A percentile compares a stretch with the other conserved stretches of the same genome.
Evolutionary conservation across 371 early-diverging fungal genomes (phyloP).

Genomic region (Mucor racemosus): DNA sequence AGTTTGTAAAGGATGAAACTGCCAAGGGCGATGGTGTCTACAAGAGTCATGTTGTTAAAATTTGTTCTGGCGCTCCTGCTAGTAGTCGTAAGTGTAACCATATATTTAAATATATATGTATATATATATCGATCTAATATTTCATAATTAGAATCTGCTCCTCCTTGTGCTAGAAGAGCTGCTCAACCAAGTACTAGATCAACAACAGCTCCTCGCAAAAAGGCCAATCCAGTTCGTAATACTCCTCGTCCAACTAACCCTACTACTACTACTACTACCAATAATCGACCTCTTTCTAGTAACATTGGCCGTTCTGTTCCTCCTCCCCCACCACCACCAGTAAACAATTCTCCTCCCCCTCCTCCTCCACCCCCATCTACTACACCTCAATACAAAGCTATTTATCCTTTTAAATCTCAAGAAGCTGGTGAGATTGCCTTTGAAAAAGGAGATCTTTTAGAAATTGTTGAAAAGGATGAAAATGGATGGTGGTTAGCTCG

Average conservation of each 20-base stretch:
- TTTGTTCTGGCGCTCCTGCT: slow-evolving; percentile 73
- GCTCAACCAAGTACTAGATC: slow-evolving; percentile 32
- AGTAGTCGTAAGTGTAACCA: slow-evolving; percentile 50
- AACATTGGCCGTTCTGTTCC: slow-evolving; percentile 20
- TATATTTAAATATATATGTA: neutral
- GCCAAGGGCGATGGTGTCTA: slow-evolving; percentile 63
- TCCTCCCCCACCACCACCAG: slow-evolving; percentile 17
- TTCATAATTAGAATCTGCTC: slow-evolving; percentile 50
- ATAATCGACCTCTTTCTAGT: slow-evolving; percentile 21
- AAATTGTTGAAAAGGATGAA: slow-evolving; percentile 78
- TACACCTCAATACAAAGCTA: slow-evolving; percentile 70
- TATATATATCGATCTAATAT: neutral
- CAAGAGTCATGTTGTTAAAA: slow-evolving; percentile 78
- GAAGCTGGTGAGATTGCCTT: slow-evolving; percentile 73
- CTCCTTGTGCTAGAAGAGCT: slow-evolving; percentile 62
- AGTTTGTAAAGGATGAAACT: slow-evolving; percentile 79
- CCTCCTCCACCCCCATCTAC: slow-evolving; percentile 64
- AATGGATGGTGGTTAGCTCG: slow-evolving; percentile 89
- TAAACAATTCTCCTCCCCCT: slow-evolving; percentile 42
- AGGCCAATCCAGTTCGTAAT: slow-evolving; percentile 19
- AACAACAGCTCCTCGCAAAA: slow-evolving; percentile 57
- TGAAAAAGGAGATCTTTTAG: slow-evolving; percentile 70
- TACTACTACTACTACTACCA: slow-evolving; percentile 13
- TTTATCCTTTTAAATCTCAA: slow-evolving; percentile 74
- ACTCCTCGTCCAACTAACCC: neutral